Conservation (phyloP, 78 protist species). For the Chrysochromulina parva region DNA sequence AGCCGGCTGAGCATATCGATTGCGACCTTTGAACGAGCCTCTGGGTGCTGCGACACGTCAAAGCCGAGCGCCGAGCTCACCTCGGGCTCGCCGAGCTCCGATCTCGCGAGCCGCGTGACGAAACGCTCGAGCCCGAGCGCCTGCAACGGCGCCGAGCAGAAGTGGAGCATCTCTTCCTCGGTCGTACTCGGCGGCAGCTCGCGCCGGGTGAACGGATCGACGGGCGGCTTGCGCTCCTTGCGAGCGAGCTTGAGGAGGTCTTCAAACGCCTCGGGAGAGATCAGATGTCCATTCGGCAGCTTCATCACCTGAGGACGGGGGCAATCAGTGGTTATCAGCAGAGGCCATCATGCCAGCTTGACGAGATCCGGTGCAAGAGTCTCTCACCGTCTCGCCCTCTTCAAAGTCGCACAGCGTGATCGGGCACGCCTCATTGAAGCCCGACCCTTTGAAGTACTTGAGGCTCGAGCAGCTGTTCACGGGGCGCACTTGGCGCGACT, state of each 20-base stretch:
- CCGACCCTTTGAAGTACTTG: background rate
- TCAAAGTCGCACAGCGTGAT: background rate
- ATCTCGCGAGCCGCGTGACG: background rate
- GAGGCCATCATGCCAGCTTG: too few species aligned
- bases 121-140: background rate
- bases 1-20: background rate
- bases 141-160: background rate
- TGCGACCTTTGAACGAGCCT: conserved; percentile 36
- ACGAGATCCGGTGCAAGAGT: too few species aligned
- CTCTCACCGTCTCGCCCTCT: background rate
- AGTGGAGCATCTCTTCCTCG: background rate
- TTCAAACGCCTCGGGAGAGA: background rate
- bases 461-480: background rate
- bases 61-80: background rate
- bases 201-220: background rate
- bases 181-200: background rate
- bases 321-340: too few species aligned
- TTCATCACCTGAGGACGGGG: too few species aligned
- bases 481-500: background rate
- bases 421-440: background rate
- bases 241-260: background rate
- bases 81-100: background rate
- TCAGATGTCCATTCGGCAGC: background rate
- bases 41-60: background rate
- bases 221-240: background rate